Percentiles rank a stretch among this genome's conserved stretches.
These are phyloP conservation scores for Posidonia australis DNA, from an alignment of 106 monocot genomes.

Conservation along the genomic window DNA sequence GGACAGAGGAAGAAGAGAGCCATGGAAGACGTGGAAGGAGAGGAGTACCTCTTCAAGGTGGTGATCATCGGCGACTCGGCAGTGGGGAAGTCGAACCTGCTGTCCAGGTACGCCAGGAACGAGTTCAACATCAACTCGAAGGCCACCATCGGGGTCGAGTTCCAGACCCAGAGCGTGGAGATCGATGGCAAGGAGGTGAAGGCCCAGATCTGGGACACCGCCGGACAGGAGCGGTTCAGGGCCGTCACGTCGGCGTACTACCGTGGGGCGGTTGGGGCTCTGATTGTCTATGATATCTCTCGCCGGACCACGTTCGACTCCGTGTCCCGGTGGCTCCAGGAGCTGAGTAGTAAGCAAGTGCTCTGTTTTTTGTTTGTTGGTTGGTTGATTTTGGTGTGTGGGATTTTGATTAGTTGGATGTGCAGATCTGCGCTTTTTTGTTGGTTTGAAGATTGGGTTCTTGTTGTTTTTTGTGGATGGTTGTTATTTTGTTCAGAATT, in stretches of 20 bases:
- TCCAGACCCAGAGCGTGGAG: slow-evolving; percentile 21
- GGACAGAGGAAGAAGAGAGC: neutral
- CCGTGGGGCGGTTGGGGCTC: slow-evolving; percentile 62
- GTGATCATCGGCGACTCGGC: slow-evolving; percentile 25
- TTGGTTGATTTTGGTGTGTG: neutral
- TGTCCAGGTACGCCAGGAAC: slow-evolving; percentile 23
- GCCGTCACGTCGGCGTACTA: slow-evolving; percentile 32
- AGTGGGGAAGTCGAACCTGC: slow-evolving; percentile 22
- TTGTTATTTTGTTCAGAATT: no score
- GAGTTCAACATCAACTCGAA: slow-evolving; percentile 24
- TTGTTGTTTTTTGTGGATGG: no score
- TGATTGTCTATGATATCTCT: slow-evolving; percentile 67
- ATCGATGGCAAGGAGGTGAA: slow-evolving; percentile 29
- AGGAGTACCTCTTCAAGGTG: slow-evolving; percentile 30
- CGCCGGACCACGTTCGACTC: slow-evolving; percentile 55
- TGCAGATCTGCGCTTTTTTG: no score
- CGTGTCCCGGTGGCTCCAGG: slow-evolving; percentile 41
- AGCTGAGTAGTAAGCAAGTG: slow-evolving; percentile 23
- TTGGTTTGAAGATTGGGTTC: no score
- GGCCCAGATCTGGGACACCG: slow-evolving; percentile 91
- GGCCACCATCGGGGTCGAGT: slow-evolving; percentile 26
- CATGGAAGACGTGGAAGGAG: slow-evolving; percentile 20
- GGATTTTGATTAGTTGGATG: neutral
- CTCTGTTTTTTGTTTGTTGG: neutral
- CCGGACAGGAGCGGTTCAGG: slow-evolving; percentile 59